Percentiles rank a stretch among this genome's conserved stretches.
Evolutionary conservation across 768 basidiomycete species (phyloP).

Genomic region (Leucosporidium scottii): DNA sequence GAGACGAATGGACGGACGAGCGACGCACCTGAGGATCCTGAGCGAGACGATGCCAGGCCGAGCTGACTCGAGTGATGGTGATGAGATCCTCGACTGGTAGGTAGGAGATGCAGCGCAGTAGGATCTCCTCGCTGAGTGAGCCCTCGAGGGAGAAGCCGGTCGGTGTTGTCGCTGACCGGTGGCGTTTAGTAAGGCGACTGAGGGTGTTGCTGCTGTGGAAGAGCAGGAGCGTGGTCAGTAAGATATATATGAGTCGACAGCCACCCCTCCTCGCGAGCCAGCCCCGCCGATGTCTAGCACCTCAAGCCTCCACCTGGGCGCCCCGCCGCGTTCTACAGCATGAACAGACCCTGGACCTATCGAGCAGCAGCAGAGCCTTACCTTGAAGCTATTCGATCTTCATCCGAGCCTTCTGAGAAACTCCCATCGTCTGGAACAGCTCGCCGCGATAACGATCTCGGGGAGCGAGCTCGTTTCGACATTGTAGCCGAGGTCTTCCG

Average conservation of each 20-base stretch:
- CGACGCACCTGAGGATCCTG: constrained; percentile 27
- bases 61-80: constrained; percentile 13
- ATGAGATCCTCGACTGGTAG: constrained; percentile 17
- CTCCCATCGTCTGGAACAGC: not conserved
- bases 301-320: not conserved
- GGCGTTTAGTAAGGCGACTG: not conserved
- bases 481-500: not conserved
- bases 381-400: not conserved
- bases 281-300: not conserved
- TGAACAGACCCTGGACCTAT: not conserved
- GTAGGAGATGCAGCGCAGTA: constrained; percentile 25
- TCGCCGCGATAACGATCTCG: not conserved
- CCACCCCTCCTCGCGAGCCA: too few relatives aligned
- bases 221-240: too few relatives aligned
- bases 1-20: too few relatives aligned
- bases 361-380: not conserved
- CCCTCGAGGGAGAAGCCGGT: constrained; percentile 22
- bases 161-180: not conserved
- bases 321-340: not conserved
- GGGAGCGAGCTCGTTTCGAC: constrained; percentile 1
- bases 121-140: constrained; percentile 24
- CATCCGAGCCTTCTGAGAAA: too few relatives aligned
- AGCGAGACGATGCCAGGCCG: constrained; percentile 22
- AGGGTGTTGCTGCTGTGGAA: too few relatives aligned
- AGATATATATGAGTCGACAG: too few relatives aligned